Evolutionary conservation across 139 green algal genomes (phyloP).

Genomic region (Penium margaritaceum): DNA sequence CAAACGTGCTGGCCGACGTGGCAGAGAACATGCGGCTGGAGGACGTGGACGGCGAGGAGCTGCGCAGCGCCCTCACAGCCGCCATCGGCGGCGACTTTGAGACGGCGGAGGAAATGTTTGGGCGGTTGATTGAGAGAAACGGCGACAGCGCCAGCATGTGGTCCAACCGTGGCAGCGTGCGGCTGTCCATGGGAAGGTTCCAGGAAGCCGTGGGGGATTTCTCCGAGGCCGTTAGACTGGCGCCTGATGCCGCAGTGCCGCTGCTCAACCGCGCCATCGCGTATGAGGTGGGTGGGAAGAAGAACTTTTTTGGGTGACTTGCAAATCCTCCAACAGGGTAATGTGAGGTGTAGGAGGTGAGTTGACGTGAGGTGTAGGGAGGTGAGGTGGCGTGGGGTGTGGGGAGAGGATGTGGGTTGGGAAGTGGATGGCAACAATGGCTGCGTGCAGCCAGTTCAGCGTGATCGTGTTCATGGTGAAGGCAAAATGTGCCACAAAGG

Average conservation of each 20-base stretch:
- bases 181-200: constrained; percentile 22
- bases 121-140: not conserved
- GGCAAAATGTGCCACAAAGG: too few relatives aligned
- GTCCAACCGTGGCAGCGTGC: constrained; percentile 33
- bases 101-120: constrained; percentile 20
- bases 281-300: too few relatives aligned
- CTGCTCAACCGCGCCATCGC: constrained; percentile 30
- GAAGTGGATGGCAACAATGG: too few relatives aligned
- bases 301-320: too few relatives aligned
- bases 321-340: too few relatives aligned
- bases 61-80: constrained; percentile 25
- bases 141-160: constrained; percentile 25
- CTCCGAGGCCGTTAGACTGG: constrained; percentile 12
- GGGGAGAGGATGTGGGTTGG: too few relatives aligned
- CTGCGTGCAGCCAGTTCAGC: too few relatives aligned
- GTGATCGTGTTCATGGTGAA: too few relatives aligned
- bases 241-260: constrained; percentile 25
- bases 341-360: too few relatives aligned
- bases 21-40: constrained; percentile 25
- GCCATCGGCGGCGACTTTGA: constrained; percentile 29
- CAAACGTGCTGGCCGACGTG: too few relatives aligned
- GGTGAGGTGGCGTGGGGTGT: too few relatives aligned
- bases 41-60: constrained; percentile 28
- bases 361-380: too few relatives aligned
- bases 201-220: constrained; percentile 30